These are phyloP conservation scores for Epichloe glyceriae DNA, from an alignment of 2,329 filamentous ascomycete genomes.

Conservation along the genomic window DNA sequence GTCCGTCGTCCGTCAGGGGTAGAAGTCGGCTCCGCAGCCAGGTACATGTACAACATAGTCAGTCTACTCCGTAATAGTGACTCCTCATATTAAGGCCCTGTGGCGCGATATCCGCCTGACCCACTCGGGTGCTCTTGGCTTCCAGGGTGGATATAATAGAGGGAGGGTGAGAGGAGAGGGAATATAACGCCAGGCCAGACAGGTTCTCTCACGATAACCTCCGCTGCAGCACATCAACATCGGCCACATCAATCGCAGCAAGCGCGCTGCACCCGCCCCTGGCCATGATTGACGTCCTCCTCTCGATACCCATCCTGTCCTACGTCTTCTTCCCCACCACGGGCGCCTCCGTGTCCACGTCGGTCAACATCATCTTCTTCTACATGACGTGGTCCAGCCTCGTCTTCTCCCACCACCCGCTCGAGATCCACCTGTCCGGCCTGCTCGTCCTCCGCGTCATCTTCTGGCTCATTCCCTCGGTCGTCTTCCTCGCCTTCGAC, in stretches of 20 bases:
- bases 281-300: conserved; percentile 46
- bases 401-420: conserved; percentile 60
- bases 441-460: conserved; percentile 53
- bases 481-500: conserved; percentile 63
- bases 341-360: conserved; percentile 57
- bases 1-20: background rate
- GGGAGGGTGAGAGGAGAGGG: no score
- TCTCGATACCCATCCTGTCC: conserved; percentile 61
- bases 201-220: background rate
- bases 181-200: no score
- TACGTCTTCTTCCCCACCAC: conserved; percentile 49
- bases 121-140: no score
- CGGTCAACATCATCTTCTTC: conserved; percentile 76
- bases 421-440: conserved; percentile 63
- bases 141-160: no score
- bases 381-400: conserved; percentile 83
- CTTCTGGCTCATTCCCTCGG: conserved; percentile 61
- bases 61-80: no score
- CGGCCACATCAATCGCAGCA: background rate
- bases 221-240: background rate
- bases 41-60: no score
- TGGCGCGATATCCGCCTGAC: no score
- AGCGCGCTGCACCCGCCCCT: background rate
- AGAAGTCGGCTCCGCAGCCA: no score
- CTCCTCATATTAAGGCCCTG: no score